Conservation (phyloP, 345 rosid species). For the Diplotaxis tenuifolia region DNA sequence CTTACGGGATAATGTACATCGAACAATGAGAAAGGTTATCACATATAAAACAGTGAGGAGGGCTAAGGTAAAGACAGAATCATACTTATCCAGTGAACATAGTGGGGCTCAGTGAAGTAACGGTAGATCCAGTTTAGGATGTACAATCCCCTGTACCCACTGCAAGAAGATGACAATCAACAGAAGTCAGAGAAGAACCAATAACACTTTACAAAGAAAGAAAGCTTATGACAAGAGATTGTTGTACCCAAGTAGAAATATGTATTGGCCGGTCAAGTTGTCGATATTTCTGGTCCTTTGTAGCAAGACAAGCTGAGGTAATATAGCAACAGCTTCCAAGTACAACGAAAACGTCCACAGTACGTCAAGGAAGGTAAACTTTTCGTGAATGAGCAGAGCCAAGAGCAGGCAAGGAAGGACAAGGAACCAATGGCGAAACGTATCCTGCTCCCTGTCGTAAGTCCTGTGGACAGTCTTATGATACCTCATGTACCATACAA, state of each 20-base stretch:
- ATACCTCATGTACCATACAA: constrained; percentile 78
- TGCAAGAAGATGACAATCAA: constrained; percentile 22
- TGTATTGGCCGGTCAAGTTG: constrained; percentile 74
- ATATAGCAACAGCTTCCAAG: constrained; percentile 81
- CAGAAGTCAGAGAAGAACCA: not conserved
- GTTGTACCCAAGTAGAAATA: constrained; percentile 74
- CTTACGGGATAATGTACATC: too few species aligned
- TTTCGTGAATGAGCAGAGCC: constrained; percentile 65
- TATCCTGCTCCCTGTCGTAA: constrained; percentile 71
- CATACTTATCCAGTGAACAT: constrained; percentile 78
- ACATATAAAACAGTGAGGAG: not conserved
- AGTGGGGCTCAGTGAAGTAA: constrained; percentile 63
- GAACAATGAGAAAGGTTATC: too few species aligned
- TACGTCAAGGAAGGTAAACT: constrained; percentile 66
- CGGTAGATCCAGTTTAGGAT: constrained; percentile 79
- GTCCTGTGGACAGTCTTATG: constrained; percentile 73
- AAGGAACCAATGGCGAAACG: constrained; percentile 67
- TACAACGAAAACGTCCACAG: constrained; percentile 75
- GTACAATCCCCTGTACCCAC: constrained; percentile 71
- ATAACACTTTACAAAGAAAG: not conserved
- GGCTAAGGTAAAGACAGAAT: not conserved
- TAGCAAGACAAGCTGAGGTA: constrained; percentile 78
- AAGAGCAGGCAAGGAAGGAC: constrained; percentile 65
- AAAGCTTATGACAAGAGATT: not conserved
- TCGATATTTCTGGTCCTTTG: constrained; percentile 82